These are phyloP conservation scores for Macaranga tanarius DNA, from an alignment of 441 rosid genomes.

Conservation along the genomic window DNA sequence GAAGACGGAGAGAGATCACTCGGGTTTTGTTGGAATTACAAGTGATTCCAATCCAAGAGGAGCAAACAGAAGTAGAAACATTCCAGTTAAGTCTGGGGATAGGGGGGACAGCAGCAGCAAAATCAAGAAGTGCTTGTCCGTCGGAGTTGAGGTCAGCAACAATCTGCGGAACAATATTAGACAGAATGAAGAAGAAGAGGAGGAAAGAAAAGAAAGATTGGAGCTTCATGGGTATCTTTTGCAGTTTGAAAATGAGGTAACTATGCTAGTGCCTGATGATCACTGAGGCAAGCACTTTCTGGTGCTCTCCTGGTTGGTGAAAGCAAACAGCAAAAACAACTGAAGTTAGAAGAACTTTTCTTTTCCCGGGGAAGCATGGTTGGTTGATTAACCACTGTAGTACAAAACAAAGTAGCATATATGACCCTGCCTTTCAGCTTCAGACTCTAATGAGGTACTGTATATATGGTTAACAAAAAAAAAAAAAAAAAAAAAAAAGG, in stretches of 20 bases:
- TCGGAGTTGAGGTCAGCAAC: conserved; percentile 59
- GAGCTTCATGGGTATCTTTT: conserved; percentile 32
- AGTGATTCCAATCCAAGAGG: conserved; percentile 66
- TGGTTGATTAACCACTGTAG: neutral
- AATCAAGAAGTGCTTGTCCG: conserved; percentile 69
- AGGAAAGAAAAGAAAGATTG: conserved; percentile 23
- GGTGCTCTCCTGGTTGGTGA: conserved; percentile 11
- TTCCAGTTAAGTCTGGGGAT: conserved; percentile 65
- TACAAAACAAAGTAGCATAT: neutral
- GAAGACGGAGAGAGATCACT: conserved; percentile 61
- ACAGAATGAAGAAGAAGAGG: conserved; percentile 27
- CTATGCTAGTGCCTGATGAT: conserved; percentile 11
- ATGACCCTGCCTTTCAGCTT: neutral
- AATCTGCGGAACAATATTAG: conserved; percentile 26
- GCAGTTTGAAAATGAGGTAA: conserved; percentile 3
- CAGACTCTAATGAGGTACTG: neutral
- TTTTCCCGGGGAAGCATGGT: neutral
- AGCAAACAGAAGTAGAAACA: conserved; percentile 54
- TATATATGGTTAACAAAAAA: too few species aligned
- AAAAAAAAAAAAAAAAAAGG: too few species aligned
- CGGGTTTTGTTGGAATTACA: conserved; percentile 54
- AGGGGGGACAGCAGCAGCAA: conserved; percentile 53
- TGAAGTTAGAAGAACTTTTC: too few species aligned
- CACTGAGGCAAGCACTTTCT: too few species aligned
- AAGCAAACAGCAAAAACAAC: neutral